Percentiles rank a stretch among this genome's conserved stretches.
phyloP scores from a whole-genome alignment of 2,329 filamentous ascomycete species.

The Sphaerostilbella broomeana region DNA sequence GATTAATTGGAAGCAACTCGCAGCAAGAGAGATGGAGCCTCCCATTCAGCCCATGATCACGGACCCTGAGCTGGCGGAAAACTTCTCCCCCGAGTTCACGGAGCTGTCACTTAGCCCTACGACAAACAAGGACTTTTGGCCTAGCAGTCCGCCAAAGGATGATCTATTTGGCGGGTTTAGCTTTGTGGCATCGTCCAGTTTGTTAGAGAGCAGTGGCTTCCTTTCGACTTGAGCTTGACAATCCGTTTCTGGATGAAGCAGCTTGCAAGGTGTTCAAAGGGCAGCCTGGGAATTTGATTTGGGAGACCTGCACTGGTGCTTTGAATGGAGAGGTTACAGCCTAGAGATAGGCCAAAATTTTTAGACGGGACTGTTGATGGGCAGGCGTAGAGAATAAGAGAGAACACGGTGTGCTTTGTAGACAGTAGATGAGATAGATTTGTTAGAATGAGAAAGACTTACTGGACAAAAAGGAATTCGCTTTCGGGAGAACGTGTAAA shows the following conservation, averaged over 20 bases:
- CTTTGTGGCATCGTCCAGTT: constrained; percentile 53
- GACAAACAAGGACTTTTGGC: constrained; percentile 37
- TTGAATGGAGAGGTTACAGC: too few relatives aligned
- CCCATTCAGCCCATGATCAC: constrained; percentile 93
- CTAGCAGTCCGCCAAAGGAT: constrained; percentile 38
- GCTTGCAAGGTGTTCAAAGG: too few relatives aligned
- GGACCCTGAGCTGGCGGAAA: constrained; percentile 91
- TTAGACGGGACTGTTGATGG: too few relatives aligned
- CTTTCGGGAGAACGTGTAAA: too few relatives aligned
- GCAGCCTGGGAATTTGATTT: too few relatives aligned
- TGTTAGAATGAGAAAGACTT: background rate
- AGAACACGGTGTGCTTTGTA: background rate
- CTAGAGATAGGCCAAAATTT: too few relatives aligned
- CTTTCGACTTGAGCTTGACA: too few relatives aligned
- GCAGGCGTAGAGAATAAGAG: too few relatives aligned
- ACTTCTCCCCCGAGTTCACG: constrained; percentile 92
- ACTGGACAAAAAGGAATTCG: too few relatives aligned
- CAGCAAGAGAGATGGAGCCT: constrained; percentile 72
- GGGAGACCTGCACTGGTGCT: too few relatives aligned
- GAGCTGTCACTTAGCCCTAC: constrained; percentile 74
- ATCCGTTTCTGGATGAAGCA: too few relatives aligned
- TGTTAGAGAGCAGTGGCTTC: constrained; percentile 46
- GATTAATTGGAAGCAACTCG: constrained; percentile 89
- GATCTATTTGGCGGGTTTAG: constrained; percentile 59
- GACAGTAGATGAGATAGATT: background rate